These are phyloP conservation scores for Plicaturopsis crispa DNA, from an alignment of 768 basidiomycete genomes.

Conservation along the genomic window DNA sequence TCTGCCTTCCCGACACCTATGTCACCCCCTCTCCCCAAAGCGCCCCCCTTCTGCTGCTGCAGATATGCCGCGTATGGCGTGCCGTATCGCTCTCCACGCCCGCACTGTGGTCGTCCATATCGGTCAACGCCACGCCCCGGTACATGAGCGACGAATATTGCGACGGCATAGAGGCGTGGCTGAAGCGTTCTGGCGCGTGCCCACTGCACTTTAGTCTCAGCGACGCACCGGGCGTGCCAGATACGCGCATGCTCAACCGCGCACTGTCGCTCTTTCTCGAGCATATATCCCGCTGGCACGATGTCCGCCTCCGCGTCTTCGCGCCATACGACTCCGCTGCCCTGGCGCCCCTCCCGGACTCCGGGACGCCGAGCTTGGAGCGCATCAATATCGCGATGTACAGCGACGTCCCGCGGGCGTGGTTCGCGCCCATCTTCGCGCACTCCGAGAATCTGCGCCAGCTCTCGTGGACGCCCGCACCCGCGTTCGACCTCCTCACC, in stretches of 20 bases:
- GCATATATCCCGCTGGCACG: slow-evolving; percentile 28
- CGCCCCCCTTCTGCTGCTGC: slow-evolving; percentile 17
- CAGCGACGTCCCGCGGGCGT: slow-evolving; percentile 24
- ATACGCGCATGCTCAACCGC: slow-evolving; percentile 6
- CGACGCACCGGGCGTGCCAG: too few relatives aligned
- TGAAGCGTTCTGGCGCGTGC: slow-evolving; percentile 23
- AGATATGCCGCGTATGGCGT: slow-evolving; percentile 17
- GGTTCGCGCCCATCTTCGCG: slow-evolving; percentile 19
- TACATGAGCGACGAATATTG: slow-evolving; percentile 11
- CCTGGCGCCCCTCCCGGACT: slow-evolving; percentile 16
- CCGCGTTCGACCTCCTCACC: slow-evolving; percentile 16
- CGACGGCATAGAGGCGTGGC: slow-evolving; percentile 27
- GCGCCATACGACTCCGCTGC: too few relatives aligned
- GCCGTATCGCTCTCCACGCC: slow-evolving; percentile 13
- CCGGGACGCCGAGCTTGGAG: slow-evolving; percentile 17
- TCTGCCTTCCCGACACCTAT: slow-evolving; percentile 8
- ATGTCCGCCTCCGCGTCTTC: slow-evolving; percentile 27
- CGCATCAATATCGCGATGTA: too few relatives aligned
- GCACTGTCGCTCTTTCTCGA: slow-evolving; percentile 22
- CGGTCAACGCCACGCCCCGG: slow-evolving; percentile 19
- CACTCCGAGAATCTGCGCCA: too few relatives aligned
- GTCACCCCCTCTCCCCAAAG: slow-evolving; percentile 5
- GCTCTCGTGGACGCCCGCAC: too few relatives aligned
- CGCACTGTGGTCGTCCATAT: slow-evolving; percentile 27
- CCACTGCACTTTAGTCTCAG: slow-evolving; percentile 8